phyloP scores from a whole-genome alignment of 192 early-diverging fungal genomes.

The Paraglomus occultum region DNA sequence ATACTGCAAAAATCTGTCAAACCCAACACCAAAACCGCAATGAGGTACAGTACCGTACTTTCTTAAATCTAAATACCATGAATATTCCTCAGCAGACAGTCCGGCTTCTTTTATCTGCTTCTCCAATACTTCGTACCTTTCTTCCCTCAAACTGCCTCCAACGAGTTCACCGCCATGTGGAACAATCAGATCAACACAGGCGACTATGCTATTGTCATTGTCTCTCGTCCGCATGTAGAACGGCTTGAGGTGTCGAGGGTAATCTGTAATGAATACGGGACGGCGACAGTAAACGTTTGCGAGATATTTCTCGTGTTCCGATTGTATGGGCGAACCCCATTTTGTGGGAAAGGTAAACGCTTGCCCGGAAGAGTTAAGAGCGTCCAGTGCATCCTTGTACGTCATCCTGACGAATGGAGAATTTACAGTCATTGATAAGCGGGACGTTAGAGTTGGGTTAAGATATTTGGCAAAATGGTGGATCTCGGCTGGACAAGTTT shows the following conservation, averaged over 20 bases:
- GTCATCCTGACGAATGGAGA: constrained; percentile 68
- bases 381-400: constrained; percentile 76
- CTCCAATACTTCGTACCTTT: constrained; percentile 54
- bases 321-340: constrained; percentile 75
- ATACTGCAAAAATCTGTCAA: constrained; percentile 78
- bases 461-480: constrained; percentile 58
- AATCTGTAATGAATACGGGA: constrained; percentile 92
- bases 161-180: constrained; percentile 83
- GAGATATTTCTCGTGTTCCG: constrained; percentile 85
- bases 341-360: constrained; percentile 62
- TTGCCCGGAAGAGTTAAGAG: constrained; percentile 54
- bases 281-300: constrained; percentile 58
- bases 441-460: constrained; percentile 45
- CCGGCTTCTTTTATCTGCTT: constrained; percentile 50
- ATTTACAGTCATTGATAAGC: constrained; percentile 38
- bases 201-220: constrained; percentile 61
- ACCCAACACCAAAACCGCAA: constrained; percentile 89
- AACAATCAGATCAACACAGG: constrained; percentile 79
- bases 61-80: constrained; percentile 85
- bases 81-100: constrained; percentile 63
- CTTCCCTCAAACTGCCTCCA: constrained; percentile 84
- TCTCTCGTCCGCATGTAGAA: constrained; percentile 83
- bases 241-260: constrained; percentile 74
- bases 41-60: constrained; percentile 81
- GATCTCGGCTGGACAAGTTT: constrained; percentile 55